These are phyloP conservation scores for Termitomyces sp. DNA, from an alignment of 768 basidiomycete species.

Conservation along the genomic window DNA sequence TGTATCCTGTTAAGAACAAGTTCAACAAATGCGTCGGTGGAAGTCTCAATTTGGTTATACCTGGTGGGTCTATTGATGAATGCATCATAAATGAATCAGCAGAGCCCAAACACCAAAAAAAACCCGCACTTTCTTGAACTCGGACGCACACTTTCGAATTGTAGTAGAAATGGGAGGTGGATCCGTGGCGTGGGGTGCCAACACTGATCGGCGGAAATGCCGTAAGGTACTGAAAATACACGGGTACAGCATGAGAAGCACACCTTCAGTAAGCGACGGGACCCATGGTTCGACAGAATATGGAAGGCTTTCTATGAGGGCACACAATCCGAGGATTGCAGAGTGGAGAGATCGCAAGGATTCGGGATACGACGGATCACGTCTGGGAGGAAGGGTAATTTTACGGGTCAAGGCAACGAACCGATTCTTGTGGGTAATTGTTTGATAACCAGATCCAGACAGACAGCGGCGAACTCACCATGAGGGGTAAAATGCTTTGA, in stretches of 20 bases:
- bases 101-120: slow-evolving; percentile 6
- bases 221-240: slow-evolving; percentile 4
- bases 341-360: slow-evolving; percentile 74
- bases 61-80: slow-evolving; percentile 56
- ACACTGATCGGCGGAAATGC: slow-evolving; percentile 36
- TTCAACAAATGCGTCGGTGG: slow-evolving; percentile 7
- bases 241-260: slow-evolving; percentile 10
- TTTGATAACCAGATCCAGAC: slow-evolving; percentile 9
- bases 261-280: slow-evolving; percentile 75
- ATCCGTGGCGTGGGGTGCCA: slow-evolving; percentile 76
- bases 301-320: slow-evolving; percentile 88
- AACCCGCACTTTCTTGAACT: slow-evolving; percentile 72
- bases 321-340: slow-evolving; percentile 85
- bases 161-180: slow-evolving; percentile 89
- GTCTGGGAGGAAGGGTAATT: slow-evolving; percentile 60
- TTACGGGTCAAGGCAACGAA: slow-evolving; percentile 63
- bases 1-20: slow-evolving; percentile 54
- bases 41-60: slow-evolving; percentile 25
- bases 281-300: slow-evolving; percentile 94
- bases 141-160: slow-evolving; percentile 79
- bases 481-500: slow-evolving; percentile 77
- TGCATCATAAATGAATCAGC: slow-evolving; percentile 5
- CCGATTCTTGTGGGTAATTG: slow-evolving; percentile 51
- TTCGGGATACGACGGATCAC: slow-evolving; percentile 68
- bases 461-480: slow-evolving; percentile 39